Base-by-base conservation (phyloP, 2,329 filamentous ascomycete genomes). In the Cordyceps farinosa region DNA sequence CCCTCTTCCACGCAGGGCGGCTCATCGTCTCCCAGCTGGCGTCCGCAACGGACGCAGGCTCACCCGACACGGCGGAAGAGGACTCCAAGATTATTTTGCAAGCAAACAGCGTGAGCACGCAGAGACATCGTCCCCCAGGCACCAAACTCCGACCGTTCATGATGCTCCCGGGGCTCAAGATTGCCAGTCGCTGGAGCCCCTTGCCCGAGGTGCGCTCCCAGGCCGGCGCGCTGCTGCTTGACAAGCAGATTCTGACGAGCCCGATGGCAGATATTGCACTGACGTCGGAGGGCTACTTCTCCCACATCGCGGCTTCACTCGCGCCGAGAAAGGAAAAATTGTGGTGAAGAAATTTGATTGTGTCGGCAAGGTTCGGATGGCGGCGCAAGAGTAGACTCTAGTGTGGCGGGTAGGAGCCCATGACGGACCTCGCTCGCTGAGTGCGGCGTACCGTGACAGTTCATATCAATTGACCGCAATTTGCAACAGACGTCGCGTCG, bases 101-200 rank as follows among this genome's bases (percentile, higher is more conserved):
- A 17, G 38, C 30, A 13, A 27, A 4, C 9, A 30, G 9, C 5
- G 38, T 36, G 4, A 47, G n/a, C 40, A n/a, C 5, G 11, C 44
- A 34, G 2, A 42, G 13, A 7, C 11, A 34, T 34, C 51, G 22
- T 11, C 27, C 8, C 5, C 34, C 45, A 9, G n/a, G 6, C 27
- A 62, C 22, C 36, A 62, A 62, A 22, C 27, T 44, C 9, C 32
- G 60, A 15, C 51, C 42, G 27, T 50, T 51, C 22, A 56, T 62
- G 51, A 54, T 62, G 44, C 60, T 62, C 4, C 44, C 52, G 5
- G 27, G 45, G 9, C 60, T 56, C 60, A 62, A 62, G 44, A 62
- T 62, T 34, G 27, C 45, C 27, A 62, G 60, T 22, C 13, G 56
- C 13, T 62, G 44, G 52, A 51, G 52, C 15, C 51, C 29, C 9